A percentile compares a stretch with the other conserved stretches of the same genome.
Evolutionary conservation across 805 yeast genomes (phyloP).

Genomic region (Kluyveromyces lactis): DNA sequence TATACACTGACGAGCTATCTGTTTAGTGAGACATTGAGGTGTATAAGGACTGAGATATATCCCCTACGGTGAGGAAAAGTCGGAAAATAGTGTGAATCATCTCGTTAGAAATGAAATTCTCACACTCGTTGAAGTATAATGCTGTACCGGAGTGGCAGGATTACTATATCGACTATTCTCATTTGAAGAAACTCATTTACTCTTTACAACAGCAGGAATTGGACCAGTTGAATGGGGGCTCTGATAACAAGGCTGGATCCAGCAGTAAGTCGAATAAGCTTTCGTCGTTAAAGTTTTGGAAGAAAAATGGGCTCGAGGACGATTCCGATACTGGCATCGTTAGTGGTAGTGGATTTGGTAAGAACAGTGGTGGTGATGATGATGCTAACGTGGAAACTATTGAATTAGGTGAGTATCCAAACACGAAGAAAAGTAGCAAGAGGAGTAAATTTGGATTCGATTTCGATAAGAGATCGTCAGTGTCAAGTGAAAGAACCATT

Average conservation of each 20-base stretch:
- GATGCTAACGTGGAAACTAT: slow-evolving; percentile 7
- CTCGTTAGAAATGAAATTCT: slow-evolving; percentile 65
- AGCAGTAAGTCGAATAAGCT: slow-evolving; percentile 4
- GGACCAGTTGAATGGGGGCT: slow-evolving; percentile 6
- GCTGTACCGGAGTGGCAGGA: slow-evolving; percentile 85
- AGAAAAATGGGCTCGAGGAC: slow-evolving; percentile 2
- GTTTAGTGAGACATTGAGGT: no score
- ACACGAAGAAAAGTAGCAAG: slow-evolving; percentile 2
- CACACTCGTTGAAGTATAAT: slow-evolving; percentile 56
- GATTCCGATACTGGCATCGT: slow-evolving; percentile 1
- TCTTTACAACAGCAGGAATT: slow-evolving; percentile 38
- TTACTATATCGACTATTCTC: slow-evolving; percentile 63
- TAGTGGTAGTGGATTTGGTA: background rate
- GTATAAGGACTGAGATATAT: no score
- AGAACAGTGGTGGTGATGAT: background rate
- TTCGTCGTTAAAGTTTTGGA: slow-evolving; percentile 10
- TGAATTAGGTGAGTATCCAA: slow-evolving; percentile 6
- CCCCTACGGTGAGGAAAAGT: no score
- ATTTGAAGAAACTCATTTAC: slow-evolving; percentile 49
- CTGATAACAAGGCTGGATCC: slow-evolving; percentile 4
- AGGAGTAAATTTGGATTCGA: slow-evolving; percentile 5
- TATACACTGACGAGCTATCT: no score
- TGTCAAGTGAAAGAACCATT: slow-evolving; percentile 22
- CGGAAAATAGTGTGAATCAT: no score
- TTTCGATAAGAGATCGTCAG: slow-evolving; percentile 13